Evolutionary conservation across 306 rosid genomes (phyloP), one percentile per base, ranked within the genome.

Genomic region (Corylus heterophylla): DNA sequence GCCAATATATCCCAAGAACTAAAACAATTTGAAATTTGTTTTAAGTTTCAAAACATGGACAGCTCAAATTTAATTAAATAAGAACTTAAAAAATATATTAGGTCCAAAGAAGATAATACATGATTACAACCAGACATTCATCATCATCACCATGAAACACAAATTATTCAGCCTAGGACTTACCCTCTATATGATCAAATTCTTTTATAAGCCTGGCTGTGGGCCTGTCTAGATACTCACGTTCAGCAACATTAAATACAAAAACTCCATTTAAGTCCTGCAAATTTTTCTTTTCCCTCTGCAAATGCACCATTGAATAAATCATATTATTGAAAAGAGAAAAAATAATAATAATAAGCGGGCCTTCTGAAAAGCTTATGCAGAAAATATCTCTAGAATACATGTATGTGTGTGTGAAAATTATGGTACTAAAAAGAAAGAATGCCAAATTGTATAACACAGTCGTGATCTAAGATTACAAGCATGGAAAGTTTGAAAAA

Each of bases 151-250:
- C 66, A 37, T 6, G 31, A 61, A 25, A 51, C 47, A 75, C 25
- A 83, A 67, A 14, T 7, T 11, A 67, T 56, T 81, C 48, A 69
- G 47, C 48, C 59, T 5, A 62, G 64, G 58, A 76, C 81, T 70
- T 86, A 93, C 97, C 97, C 79, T 91, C 91, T 52, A 94, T 12
- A 51, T 16, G 31, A 76, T 88, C 91, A 82, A 92, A 81, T 82
- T 90, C 91, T 82, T 92, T 92, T 71, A 95, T 88, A 44, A 95
- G 89, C 88, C 90, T 90, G 13, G 98, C 98, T 25, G 97, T 95
- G 54, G 97, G 92, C 84, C 95, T 88, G 86, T 95, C 98, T 56
- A 95, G 89, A 83, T 78, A 69, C 49, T 92, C 98, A 80, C 94
- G 82, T 67, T 92, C 97, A 80, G 90, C 71, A 80, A 91, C 97